Evolutionary conservation across 2,329 filamentous ascomycete genomes (phyloP), one percentile per base, ranked within the genome.

Genomic region (Beauveria bassiana): DNA sequence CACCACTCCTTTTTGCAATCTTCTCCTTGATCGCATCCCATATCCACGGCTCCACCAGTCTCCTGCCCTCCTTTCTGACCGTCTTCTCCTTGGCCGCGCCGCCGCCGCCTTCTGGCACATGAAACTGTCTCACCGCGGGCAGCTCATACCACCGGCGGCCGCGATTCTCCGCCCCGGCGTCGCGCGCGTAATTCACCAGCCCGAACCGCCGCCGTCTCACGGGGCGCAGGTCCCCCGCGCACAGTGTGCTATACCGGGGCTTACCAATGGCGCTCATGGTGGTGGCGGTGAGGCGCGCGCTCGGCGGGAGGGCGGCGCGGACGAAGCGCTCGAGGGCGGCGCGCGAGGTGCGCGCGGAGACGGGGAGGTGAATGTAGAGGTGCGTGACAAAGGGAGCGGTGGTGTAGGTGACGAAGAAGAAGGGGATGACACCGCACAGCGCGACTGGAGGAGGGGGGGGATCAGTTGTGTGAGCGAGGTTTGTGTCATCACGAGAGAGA

Each of bases 321-420:
- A 82, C 74, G 69, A 82, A 87, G 60, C 79, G 78, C 62, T 79
- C 73, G 24, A 89, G 75, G 55, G 80, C 73, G 31, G 81, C 75
- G 40, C 81, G 81, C 0, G 86, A 88, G 45, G 78, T 73, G 50
- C 88, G 84, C 18, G 88, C 89, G 66, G 81, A 82, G 0, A 78
- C 71, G 0, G 91, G 91, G 1, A 93, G 78, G 24, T 83, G 81
- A 55, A 95, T 75, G 72, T 89, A 85, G 63, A 95, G 80, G 69
- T 86, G 86, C 46, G 86, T 85, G 8, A 93, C 89, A 69, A 89
- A 90, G 3, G 90, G 88, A 0, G 84, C 79, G 2, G 87, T 85
- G 52, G 82, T 81, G 71, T 86, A 88, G 42, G 81, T 78, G 24
- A 91, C 79, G 68, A 86, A 84, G 42, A 84, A 62, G 67, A 91